phyloP scores from a whole-genome alignment of 768 basidiomycete species.

The Auricularia auricula-judae region DNA sequence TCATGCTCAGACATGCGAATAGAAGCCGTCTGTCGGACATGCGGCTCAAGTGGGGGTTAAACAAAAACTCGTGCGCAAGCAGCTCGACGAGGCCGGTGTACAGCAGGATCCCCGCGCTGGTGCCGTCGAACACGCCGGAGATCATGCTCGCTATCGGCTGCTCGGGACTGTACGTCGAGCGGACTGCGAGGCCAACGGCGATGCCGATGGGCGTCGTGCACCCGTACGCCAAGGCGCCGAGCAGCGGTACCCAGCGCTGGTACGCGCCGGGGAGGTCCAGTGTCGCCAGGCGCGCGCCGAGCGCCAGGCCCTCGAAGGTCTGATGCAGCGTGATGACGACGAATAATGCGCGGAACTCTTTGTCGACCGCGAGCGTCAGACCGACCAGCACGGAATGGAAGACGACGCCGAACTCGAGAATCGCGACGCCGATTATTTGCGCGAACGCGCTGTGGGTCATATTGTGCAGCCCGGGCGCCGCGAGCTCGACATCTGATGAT shows the following conservation, averaged over 20 bases:
- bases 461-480: constrained; percentile 8
- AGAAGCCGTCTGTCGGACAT: constrained; percentile 49
- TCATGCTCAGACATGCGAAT: constrained; percentile 66
- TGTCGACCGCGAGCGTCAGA: constrained; percentile 80
- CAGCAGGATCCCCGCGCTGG: constrained; percentile 79
- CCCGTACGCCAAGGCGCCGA: constrained; percentile 56
- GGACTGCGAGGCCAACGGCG: constrained; percentile 68
- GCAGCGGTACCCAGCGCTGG: constrained; percentile 39
- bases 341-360: constrained; percentile 74
- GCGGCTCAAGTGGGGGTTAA: constrained; percentile 77
- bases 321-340: constrained; percentile 88
- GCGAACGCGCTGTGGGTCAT: constrained; percentile 38
- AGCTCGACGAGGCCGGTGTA: constrained; percentile 82
- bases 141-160: constrained; percentile 69
- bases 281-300: constrained; percentile 81
- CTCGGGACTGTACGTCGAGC: constrained; percentile 70
- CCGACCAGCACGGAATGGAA: constrained; percentile 83
- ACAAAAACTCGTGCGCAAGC: constrained; percentile 89
- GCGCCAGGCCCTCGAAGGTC: constrained; percentile 88
- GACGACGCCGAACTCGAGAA: constrained; percentile 89
- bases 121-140: constrained; percentile 73
- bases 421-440: constrained; percentile 78
- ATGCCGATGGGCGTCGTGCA: constrained; percentile 82
- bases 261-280: constrained; percentile 51
- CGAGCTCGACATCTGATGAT: neutral